Percentiles rank a stretch among this genome's conserved stretches.
phyloP scores from a whole-genome alignment of 2,329 filamentous ascomycete genomes.

The Curvularia lunata region DNA sequence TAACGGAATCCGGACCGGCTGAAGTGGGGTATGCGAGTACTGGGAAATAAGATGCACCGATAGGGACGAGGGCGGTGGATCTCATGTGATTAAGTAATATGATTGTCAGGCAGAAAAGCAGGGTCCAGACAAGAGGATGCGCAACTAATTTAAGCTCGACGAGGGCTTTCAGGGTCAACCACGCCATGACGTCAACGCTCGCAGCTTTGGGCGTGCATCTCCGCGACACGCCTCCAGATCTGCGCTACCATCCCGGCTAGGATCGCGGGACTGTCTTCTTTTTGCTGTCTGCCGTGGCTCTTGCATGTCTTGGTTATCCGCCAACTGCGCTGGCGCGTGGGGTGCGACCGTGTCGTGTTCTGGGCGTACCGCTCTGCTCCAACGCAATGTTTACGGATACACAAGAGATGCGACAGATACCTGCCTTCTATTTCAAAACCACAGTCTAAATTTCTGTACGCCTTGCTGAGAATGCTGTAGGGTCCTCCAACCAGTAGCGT shows the following conservation, averaged over 20 bases:
- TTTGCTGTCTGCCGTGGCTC: background rate
- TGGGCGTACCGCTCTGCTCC: background rate
- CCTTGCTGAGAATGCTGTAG: background rate
- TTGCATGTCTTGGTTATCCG: background rate
- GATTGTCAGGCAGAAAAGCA: conserved; percentile 2
- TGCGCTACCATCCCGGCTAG: conserved; percentile 9
- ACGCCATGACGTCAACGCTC: conserved; percentile 16
- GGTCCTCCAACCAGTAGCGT: background rate
- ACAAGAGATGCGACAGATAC: background rate
- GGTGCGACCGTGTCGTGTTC: background rate
- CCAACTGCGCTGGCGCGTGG: background rate
- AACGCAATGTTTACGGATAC: background rate
- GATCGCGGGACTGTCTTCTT: background rate
- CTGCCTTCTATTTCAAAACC: background rate
- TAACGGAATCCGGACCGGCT: conserved; percentile 10
- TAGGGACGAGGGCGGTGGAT: background rate
- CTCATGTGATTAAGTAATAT: background rate
- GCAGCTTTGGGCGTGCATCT: conserved; percentile 6
- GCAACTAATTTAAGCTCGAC: conserved; percentile 22
- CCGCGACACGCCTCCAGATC: conserved; percentile 7
- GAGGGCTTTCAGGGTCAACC: conserved; percentile 10
- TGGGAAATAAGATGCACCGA: conserved; percentile 7
- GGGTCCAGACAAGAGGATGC: conserved; percentile 14
- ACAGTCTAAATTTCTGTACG: background rate
- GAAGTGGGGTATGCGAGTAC: conserved; percentile 10